phyloP scores from a whole-genome alignment of 306 rosid genomes.

The Vicia villosa region DNA sequence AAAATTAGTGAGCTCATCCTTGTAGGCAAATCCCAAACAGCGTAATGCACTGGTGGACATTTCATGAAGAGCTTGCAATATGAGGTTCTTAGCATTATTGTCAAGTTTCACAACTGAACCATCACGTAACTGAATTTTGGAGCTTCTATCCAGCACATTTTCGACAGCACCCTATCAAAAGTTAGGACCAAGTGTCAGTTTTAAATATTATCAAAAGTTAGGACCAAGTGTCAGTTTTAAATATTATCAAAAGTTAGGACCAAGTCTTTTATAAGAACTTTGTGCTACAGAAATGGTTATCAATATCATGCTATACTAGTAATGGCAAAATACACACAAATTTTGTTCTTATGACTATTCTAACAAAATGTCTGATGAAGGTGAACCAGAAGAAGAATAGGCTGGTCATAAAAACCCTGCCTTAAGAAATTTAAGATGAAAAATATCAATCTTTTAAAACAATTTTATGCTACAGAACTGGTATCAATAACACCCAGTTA shows the following conservation, averaged over 20 bases:
- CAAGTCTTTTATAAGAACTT: not conserved
- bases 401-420: not conserved
- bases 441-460: not conserved
- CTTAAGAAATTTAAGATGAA: constrained; percentile 8
- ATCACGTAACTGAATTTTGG: constrained; percentile 69
- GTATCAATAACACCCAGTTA: not conserved
- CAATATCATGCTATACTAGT: not conserved
- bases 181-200: constrained; percentile 33
- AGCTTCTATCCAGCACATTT: constrained; percentile 79
- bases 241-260: not conserved
- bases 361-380: not conserved
- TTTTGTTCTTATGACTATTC: not conserved
- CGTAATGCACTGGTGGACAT: constrained; percentile 93
- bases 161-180: constrained; percentile 86
- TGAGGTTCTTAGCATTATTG: constrained; percentile 50
- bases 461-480: not conserved
- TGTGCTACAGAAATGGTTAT: not conserved
- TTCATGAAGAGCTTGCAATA: constrained; percentile 69
- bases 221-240: too few relatives aligned
- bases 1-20: constrained; percentile 63
- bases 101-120: constrained; percentile 70
- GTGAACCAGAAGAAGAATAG: not conserved
- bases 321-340: not conserved
- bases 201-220: constrained; percentile 6
- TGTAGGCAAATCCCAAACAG: constrained; percentile 95